Evolutionary conservation across 306 rosid genomes (phyloP).

Genomic region (Boehmeria nivea): DNA sequence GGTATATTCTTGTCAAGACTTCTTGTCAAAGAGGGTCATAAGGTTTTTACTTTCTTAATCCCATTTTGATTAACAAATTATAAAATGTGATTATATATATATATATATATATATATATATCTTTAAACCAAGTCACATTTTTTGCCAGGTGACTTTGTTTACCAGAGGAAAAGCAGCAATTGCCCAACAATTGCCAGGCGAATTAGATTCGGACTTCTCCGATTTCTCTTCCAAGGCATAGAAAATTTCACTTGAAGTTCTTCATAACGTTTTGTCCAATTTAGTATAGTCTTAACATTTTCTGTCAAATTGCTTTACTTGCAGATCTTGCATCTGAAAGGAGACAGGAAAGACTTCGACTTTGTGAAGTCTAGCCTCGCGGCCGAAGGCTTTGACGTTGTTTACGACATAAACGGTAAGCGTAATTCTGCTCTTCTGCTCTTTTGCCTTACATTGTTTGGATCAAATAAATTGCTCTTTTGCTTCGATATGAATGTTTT

Average conservation of each 20-base stretch:
- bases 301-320: conserved; percentile 9
- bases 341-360: conserved; percentile 83
- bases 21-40: conserved; percentile 91
- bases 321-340: conserved; percentile 87
- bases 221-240: conserved; percentile 85
- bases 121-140: too few species aligned
- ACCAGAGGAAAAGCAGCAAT: conserved; percentile 94
- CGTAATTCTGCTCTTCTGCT: conserved; percentile 3
- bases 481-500: conserved; percentile 10
- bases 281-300: neutral
- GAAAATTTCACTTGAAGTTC: neutral
- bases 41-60: conserved; percentile 37
- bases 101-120: too few species aligned
- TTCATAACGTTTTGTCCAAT: neutral
- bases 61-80: neutral
- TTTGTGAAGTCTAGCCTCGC: conserved; percentile 89
- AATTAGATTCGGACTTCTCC: conserved; percentile 62
- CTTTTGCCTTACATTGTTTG: conserved; percentile 7
- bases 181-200: conserved; percentile 79
- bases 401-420: conserved; percentile 90
- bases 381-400: conserved; percentile 80
- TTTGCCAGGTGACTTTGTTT: conserved; percentile 70
- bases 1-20: conserved; percentile 90
- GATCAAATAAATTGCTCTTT: neutral
- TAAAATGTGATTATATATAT: too few species aligned